Conservation (phyloP, 1,284 basidiomycete species). For the Marasmius fiardii region DNA sequence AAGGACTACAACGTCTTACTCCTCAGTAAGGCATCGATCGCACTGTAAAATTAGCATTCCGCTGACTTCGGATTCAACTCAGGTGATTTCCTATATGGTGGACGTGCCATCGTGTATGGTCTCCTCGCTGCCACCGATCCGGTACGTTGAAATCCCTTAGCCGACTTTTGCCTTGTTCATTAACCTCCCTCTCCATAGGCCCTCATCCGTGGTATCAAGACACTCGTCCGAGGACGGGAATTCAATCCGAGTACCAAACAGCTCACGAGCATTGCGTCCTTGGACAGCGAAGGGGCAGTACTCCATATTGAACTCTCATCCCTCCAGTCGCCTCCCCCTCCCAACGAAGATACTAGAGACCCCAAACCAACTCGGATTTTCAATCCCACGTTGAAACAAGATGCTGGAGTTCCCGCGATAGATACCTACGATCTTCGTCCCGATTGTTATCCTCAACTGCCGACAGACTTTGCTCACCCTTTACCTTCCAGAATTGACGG, state of each 20-base stretch:
- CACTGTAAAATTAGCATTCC: conserved; percentile 1
- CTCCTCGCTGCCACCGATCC: conserved; percentile 24
- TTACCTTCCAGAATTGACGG: not conserved
- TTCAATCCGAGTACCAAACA: not conserved
- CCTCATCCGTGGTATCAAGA: conserved; percentile 8
- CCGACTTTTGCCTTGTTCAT: not conserved
- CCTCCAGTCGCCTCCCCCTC: not conserved
- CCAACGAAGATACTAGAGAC: not conserved
- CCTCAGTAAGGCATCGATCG: conserved; percentile 8
- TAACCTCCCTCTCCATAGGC: not conserved
- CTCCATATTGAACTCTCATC: not conserved
- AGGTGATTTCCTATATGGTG: conserved; percentile 20
- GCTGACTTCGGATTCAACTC: not conserved
- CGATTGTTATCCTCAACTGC: not conserved
- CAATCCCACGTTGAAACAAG: not conserved
- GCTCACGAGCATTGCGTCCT: not conserved
- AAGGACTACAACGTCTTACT: conserved; percentile 14
- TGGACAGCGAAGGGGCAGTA: not conserved
- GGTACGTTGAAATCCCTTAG: conserved; percentile 12
- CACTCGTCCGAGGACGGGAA: not conserved
- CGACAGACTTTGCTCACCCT: not conserved
- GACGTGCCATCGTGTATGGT: conserved; percentile 22
- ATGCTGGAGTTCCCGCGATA: not conserved
- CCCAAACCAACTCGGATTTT: not conserved
- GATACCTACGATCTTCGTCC: not conserved